These are phyloP conservation scores for apple (Malus domestica) DNA, from an alignment of 306 rosid genomes.

Conservation along the genomic window ASM211411v1 NC_041801.1:404501-405000, in stretches of 20 bases:
- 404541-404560: slow-evolving; percentile 84
- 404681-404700: slow-evolving; percentile 20
- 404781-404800: slow-evolving; percentile 43
- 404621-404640: slow-evolving; percentile 45
- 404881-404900: slow-evolving; percentile 49
- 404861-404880: slow-evolving; percentile 34
- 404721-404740: slow-evolving; percentile 59
- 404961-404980: neutral
- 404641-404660: slow-evolving; percentile 1
- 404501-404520: slow-evolving; percentile 41
- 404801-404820: neutral
- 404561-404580: slow-evolving; percentile 35
- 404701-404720: slow-evolving; percentile 49
- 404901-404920: slow-evolving; percentile 63
- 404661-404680: neutral
- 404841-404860: neutral
- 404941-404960: neutral
- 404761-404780: slow-evolving; percentile 48
- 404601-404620: slow-evolving; percentile 59
- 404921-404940: neutral
- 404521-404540: slow-evolving; percentile 54
- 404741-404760: slow-evolving; percentile 52
- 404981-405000: neutral
- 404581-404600: slow-evolving; percentile 65
- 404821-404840: neutral